Percentiles rank a stretch among this genome's conserved stretches.
Evolutionary conservation across 2,329 filamentous ascomycete genomes (phyloP).

Genomic region (Botrytis porri): DNA sequence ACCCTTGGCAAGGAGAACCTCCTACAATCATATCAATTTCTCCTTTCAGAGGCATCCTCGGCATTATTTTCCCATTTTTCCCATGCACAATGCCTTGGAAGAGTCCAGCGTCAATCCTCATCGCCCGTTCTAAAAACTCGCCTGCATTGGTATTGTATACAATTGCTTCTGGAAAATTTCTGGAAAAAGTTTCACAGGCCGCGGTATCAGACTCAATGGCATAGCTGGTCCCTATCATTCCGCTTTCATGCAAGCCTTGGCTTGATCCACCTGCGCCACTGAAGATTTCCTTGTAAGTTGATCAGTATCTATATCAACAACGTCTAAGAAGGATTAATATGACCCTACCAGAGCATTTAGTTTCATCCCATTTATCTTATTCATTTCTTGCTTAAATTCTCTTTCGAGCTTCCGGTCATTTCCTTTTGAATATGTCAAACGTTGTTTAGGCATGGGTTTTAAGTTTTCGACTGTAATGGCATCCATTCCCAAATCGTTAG

Average conservation of each 20-base stretch:
- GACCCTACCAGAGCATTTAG: background rate
- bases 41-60: conserved; percentile 21
- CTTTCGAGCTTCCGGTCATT: background rate
- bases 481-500: background rate
- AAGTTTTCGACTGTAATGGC: background rate
- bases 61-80: background rate
- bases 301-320: background rate
- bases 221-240: conserved; percentile 3
- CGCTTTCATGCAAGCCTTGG: conserved; percentile 20
- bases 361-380: background rate
- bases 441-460: background rate
- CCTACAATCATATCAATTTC: conserved; percentile 21
- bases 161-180: background rate
- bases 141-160: conserved; percentile 20
- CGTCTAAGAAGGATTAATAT: too few species aligned
- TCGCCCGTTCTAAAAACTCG: conserved; percentile 7
- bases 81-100: background rate
- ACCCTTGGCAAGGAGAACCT: conserved; percentile 28
- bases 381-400: conserved; percentile 1
- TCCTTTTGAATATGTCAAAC: background rate
- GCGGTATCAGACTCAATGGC: conserved; percentile 18
- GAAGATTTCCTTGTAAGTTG: conserved; percentile 4
- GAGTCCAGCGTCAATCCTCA: conserved; percentile 9
- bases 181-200: background rate
- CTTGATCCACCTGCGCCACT: conserved; percentile 23